Evolutionary conservation across 2,329 filamentous ascomycete genomes (phyloP).

Genomic region (Esteya vermicola): DNA sequence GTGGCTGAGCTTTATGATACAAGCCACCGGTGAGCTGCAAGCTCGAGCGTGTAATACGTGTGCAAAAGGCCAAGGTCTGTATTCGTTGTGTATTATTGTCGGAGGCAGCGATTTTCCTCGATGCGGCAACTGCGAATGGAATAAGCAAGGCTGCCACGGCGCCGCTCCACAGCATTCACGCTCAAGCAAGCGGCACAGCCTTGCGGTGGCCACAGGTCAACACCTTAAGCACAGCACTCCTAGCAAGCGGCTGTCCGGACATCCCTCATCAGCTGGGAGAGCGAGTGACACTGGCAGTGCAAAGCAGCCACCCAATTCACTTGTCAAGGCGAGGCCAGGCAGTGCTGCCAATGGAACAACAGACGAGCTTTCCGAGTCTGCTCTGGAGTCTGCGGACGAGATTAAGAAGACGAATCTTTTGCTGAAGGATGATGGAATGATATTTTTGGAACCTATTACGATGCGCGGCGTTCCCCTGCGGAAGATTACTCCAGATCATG

Average conservation of each 20-base stretch:
- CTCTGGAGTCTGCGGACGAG: conserved; percentile 19
- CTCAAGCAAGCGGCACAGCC: background rate
- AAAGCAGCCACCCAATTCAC: too few relatives aligned
- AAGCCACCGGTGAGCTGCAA: conserved; percentile 30
- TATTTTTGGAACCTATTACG: conserved; percentile 36
- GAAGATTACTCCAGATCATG: conserved; percentile 33
- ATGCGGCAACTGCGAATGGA: conserved; percentile 39
- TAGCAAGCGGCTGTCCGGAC: background rate
- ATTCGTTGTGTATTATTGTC: conserved; percentile 29
- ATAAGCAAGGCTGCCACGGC: conserved; percentile 18
- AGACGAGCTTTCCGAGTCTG: too few relatives aligned
- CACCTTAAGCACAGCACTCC: background rate
- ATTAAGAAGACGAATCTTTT: conserved; percentile 31
- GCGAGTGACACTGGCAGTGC: too few relatives aligned
- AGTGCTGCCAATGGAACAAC: too few relatives aligned
- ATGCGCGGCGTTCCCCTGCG: conserved; percentile 37
- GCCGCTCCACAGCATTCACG: background rate
- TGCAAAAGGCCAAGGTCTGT: conserved; percentile 26
- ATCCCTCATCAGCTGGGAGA: too few relatives aligned
- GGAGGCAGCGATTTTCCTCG: conserved; percentile 26
- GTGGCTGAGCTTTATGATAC: conserved; percentile 34
- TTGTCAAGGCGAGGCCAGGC: too few relatives aligned
- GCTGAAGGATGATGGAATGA: conserved; percentile 31
- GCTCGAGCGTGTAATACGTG: conserved; percentile 25
- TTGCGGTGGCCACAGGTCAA: too few relatives aligned